Evolutionary conservation across 306 rosid species (phyloP).

Genomic region (Rosa rugosa): DNA sequence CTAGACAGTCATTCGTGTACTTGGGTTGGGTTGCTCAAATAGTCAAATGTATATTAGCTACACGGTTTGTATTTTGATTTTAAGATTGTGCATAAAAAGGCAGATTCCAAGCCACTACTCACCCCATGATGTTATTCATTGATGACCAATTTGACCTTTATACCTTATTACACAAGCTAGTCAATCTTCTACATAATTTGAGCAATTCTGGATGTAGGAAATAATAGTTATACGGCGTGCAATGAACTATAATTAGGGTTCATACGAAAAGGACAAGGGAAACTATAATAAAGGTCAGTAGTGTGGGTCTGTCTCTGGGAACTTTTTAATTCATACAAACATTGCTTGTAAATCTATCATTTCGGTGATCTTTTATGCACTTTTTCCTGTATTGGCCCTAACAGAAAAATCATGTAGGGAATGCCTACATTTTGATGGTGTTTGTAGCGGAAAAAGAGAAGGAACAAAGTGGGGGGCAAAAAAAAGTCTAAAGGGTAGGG

Average conservation of each 20-base stretch:
- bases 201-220: neutral
- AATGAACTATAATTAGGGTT: constrained; percentile 10
- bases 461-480: neutral
- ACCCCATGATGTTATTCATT: neutral
- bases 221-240: neutral
- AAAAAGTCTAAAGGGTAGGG: neutral
- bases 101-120: neutral
- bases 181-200: neutral
- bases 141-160: neutral
- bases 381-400: constrained; percentile 10
- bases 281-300: neutral
- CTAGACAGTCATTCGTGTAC: neutral
- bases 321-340: neutral
- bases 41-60: too few species aligned
- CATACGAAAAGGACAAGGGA: neutral
- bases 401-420: constrained; percentile 15
- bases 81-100: neutral
- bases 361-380: neutral
- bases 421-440: neutral
- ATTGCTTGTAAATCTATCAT: constrained; percentile 6
- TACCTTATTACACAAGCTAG: neutral
- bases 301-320: neutral
- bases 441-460: neutral
- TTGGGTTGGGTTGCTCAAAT: neutral
- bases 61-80: neutral